Base-by-base conservation (phyloP, 2,329 filamentous ascomycete species). In the Penicillium freii region DNA sequence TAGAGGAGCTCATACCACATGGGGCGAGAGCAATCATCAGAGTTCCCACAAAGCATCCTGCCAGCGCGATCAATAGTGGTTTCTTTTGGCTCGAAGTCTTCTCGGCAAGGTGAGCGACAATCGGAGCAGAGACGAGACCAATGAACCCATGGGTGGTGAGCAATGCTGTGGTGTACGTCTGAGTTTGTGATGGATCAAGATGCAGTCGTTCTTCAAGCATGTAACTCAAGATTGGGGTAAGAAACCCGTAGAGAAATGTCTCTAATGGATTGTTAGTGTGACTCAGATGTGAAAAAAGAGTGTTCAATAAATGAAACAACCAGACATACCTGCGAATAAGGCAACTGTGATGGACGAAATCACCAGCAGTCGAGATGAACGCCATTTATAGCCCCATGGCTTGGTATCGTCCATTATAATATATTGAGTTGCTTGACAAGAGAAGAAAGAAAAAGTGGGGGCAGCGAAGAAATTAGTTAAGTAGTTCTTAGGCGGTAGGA, bases 11-110 rank as follows among this genome's bases (percentile, higher is more conserved):
- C 39, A 34, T 65, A 71, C 68, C 48, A 29, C 62, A 61, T 9
- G 44, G 27, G 1, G 63, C 56, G 29, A 50, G 60, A 1, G 69
- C 69, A 29, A 69, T 59, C 21, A 71, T 54, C 2, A 65, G 33
- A 8, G 69, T 72, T 3, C 70, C 70, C 1, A 64, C 33, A 7
- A 72, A 44, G 23, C 69, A 68, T 36, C 53, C 66, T 15, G 54
- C 56, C 5, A 73, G 60, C 10, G 66, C 51, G 5, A 71, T 23
- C 19, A 73, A 54, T 8, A 73, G 55, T 3, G 68, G 66, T 13
- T 38, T 54, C 51, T 64, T 66, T 17, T 66, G 61, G 27, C 57
- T 66, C 7, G 66, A 49, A 2, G 66, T 62, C 34, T 66, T 66
- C 47, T 73, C 71, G 9, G 68, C 65, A 40, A 70, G 21, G 29